phyloP scores from a whole-genome alignment of 441 rosid species.

The Codiaeum variegatum region DNA sequence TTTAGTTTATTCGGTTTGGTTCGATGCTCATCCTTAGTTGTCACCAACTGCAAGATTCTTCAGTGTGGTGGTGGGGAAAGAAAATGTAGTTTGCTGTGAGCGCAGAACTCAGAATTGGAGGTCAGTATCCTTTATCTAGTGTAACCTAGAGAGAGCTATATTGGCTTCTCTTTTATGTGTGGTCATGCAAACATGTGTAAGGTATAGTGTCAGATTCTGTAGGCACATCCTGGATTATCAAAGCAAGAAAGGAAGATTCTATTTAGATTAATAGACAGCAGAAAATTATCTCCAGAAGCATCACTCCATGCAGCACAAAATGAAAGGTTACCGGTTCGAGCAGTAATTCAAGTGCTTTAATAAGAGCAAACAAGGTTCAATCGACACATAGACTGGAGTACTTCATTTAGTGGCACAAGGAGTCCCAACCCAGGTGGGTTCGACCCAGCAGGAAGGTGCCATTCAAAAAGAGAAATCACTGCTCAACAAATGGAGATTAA shows the following conservation, averaged over 20 bases:
- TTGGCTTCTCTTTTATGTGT: not conserved
- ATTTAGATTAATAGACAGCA: slow-evolving; percentile 60
- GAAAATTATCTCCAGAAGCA: slow-evolving; percentile 68
- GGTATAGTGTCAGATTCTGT: slow-evolving; percentile 2
- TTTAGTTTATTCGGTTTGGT: no score
- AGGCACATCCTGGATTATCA: slow-evolving; percentile 66
- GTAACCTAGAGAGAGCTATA: not conserved
- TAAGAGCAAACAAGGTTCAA: slow-evolving; percentile 61
- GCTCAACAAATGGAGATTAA: slow-evolving; percentile 58
- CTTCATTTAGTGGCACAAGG: slow-evolving; percentile 45
- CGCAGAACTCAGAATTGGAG: not conserved
- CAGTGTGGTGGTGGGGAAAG: not conserved
- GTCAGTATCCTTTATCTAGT: slow-evolving; percentile 3
- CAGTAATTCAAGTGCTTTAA: slow-evolving; percentile 65
- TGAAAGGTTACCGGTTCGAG: slow-evolving; percentile 72
- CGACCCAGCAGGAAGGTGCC: slow-evolving; percentile 42
- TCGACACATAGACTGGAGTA: slow-evolving; percentile 55
- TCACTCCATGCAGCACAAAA: slow-evolving; percentile 76
- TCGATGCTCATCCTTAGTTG: no score
- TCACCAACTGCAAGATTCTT: slow-evolving; percentile 23
- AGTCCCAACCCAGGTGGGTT: slow-evolving; percentile 38
- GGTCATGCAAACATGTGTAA: not conserved
- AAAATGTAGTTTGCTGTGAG: not conserved
- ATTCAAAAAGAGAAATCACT: slow-evolving; percentile 57
- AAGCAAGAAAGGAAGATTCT: slow-evolving; percentile 72